These are phyloP conservation scores for Parathielavia appendiculata DNA, from an alignment of 495 filamentous ascomycete species.

Conservation along the genomic window DNA sequence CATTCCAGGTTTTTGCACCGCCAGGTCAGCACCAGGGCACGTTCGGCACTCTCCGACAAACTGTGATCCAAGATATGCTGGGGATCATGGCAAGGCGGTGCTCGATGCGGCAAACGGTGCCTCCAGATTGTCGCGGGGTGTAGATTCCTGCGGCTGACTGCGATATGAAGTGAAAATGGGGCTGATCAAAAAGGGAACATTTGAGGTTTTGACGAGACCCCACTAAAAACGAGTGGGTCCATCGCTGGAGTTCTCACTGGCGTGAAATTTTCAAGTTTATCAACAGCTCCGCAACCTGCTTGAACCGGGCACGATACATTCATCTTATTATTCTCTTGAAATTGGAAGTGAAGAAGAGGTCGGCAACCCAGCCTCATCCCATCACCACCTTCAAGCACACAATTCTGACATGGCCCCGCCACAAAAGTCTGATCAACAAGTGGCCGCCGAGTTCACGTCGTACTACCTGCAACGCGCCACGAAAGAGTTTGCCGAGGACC, in stretches of 20 bases:
- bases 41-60: background rate
- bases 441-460: constrained; percentile 49
- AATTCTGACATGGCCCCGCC: constrained; percentile 7
- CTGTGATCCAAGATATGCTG: background rate
- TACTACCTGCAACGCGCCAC: constrained; percentile 63
- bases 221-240: too few species aligned
- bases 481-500: constrained; percentile 63
- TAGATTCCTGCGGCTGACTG: background rate
- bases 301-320: background rate
- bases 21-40: too few species aligned
- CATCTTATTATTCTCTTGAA: background rate
- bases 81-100: too few species aligned
- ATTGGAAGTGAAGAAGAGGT: background rate
- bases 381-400: background rate
- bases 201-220: too few species aligned
- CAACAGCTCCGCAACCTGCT: too few species aligned
- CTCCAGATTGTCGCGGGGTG: too few species aligned
- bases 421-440: constrained; percentile 33
- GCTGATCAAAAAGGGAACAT: background rate
- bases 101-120: too few species aligned
- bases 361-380: background rate
- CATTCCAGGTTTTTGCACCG: too few species aligned
- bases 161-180: background rate
- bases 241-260: too few species aligned
- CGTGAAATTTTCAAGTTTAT: too few species aligned